Evolutionary conservation across 257 asterid species (phyloP).

Genomic region (Ilex aquifolium): DNA sequence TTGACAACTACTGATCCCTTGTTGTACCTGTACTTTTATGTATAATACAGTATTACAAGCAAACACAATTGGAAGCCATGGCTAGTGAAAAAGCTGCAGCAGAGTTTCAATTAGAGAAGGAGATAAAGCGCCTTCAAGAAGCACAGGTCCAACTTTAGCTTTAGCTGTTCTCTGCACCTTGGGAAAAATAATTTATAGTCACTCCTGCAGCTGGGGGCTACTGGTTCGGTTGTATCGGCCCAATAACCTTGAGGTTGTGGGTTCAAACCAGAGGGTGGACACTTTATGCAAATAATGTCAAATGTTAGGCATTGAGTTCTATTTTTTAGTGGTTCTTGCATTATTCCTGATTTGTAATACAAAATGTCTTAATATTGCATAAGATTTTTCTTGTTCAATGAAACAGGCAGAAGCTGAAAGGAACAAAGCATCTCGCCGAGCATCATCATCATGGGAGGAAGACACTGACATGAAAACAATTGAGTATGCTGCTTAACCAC

Average conservation of each 20-base stretch:
- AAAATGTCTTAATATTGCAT: no score
- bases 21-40: conserved; percentile 20
- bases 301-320: no score
- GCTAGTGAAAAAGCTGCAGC: conserved; percentile 99
- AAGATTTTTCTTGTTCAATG: conserved; percentile 4
- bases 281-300: no score
- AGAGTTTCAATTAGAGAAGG: conserved; percentile 98
- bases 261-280: no score
- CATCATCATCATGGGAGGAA: conserved; percentile 95
- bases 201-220: not conserved
- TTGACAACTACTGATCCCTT: conserved; percentile 13
- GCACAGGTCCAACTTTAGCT: conserved; percentile 55
- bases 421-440: conserved; percentile 77
- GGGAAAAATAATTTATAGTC: no score
- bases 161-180: conserved; percentile 12
- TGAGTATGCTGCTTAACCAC: conserved; percentile 56
- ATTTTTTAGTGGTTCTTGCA: no score
- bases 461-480: conserved; percentile 88
- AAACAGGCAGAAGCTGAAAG: conserved; percentile 88
- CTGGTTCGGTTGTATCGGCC: no score
- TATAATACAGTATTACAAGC: conserved; percentile 80
- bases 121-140: conserved; percentile 76
- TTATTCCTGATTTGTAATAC: no score
- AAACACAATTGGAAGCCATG: conserved; percentile 97
- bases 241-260: no score